These are phyloP conservation scores for Penicillium crustosum DNA, from an alignment of 2,329 filamentous ascomycete genomes.

Conservation along the genomic window DNA sequence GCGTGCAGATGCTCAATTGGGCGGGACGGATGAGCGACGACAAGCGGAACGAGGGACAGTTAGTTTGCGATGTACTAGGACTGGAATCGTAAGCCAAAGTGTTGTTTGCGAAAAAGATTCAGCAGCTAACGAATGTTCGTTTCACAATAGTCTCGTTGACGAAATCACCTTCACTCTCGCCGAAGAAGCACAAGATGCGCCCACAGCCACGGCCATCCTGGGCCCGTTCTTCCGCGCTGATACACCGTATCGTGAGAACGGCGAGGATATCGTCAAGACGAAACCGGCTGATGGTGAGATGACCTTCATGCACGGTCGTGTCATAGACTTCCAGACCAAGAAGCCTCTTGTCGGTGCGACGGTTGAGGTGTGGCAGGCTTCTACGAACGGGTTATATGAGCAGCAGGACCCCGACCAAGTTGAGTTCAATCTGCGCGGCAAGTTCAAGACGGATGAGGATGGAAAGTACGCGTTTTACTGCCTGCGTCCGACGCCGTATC, in stretches of 20 bases:
- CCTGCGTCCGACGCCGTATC: conserved; percentile 60
- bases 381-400: conserved; percentile 70
- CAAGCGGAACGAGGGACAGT: conserved; percentile 63
- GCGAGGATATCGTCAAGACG: conserved; percentile 62
- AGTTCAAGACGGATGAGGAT: conserved; percentile 65
- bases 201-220: conserved; percentile 75
- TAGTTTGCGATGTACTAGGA: conserved; percentile 59
- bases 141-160: conserved; percentile 61
- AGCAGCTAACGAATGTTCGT: not conserved
- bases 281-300: conserved; percentile 53
- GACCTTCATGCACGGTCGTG: conserved; percentile 64
- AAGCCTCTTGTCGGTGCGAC: conserved; percentile 64
- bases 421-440: conserved; percentile 72
- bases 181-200: conserved; percentile 52
- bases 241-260: conserved; percentile 68
- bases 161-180: conserved; percentile 73
- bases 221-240: conserved; percentile 81
- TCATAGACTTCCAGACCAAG: conserved; percentile 60
- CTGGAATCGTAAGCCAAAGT: conserved; percentile 52
- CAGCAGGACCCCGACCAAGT: conserved; percentile 70
- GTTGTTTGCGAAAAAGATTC: not conserved
- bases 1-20: conserved; percentile 59
- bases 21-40: conserved; percentile 63
- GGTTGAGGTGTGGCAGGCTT: conserved; percentile 78
- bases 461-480: conserved; percentile 65